Percentiles rank a stretch among this genome's conserved stretches.
These are phyloP conservation scores for Fusarium goolgardi DNA, from an alignment of 2,329 filamentous ascomycete genomes.

Conservation along the genomic window DNA sequence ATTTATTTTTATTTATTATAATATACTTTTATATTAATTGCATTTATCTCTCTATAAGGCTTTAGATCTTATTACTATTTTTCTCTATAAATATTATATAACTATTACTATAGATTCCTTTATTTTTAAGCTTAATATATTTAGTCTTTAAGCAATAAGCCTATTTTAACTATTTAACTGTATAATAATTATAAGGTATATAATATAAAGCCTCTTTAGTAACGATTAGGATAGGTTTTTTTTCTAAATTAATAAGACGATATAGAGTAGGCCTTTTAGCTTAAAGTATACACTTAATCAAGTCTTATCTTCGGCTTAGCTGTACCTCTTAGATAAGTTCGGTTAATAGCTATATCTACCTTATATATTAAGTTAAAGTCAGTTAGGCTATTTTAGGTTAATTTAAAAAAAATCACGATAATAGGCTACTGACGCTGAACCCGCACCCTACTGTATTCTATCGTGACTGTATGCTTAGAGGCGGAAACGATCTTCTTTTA, in stretches of 20 bases:
- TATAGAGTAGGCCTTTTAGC: constrained; percentile 26
- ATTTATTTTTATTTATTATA: no score
- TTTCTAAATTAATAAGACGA: constrained; percentile 52
- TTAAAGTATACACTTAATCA: constrained; percentile 33
- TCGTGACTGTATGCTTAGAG: no score
- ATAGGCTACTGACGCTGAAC: no score
- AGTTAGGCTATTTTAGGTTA: no score
- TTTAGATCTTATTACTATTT: constrained; percentile 30
- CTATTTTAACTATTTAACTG: constrained; percentile 30
- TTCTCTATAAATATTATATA: constrained; percentile 45
- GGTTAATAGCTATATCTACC: no score
- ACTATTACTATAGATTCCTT: constrained; percentile 39
- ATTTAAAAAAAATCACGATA: no score
- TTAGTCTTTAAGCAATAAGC: constrained; percentile 37
- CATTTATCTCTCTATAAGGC: constrained; percentile 3
- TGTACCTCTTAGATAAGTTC: constrained; percentile 32
- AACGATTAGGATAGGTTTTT: constrained; percentile 40
- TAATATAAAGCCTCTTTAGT: constrained; percentile 40
- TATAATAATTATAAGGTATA: constrained; percentile 41
- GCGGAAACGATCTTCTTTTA: no score
- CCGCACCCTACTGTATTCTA: no score
- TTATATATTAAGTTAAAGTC: no score
- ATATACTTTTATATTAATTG: not conserved
- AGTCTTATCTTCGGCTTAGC: constrained; percentile 6
- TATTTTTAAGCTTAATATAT: constrained; percentile 36